These are phyloP conservation scores for Penicilliopsis zonata DNA, from an alignment of 495 filamentous ascomycete species.

Conservation along the genomic window DNA sequence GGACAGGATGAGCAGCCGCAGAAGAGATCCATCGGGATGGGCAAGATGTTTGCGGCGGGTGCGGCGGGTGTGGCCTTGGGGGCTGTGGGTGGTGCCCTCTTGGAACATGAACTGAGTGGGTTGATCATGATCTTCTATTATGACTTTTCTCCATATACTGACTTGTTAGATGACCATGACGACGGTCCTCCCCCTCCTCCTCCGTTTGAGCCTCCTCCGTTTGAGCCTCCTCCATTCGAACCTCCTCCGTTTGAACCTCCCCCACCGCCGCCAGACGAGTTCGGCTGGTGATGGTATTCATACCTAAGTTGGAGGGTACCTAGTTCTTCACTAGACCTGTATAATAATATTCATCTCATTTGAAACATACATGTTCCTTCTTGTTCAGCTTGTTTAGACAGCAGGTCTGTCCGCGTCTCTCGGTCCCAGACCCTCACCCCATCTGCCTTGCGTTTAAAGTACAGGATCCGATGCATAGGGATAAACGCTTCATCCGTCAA, in stretches of 20 bases:
- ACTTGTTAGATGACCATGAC: no score
- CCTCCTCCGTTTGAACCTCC: no score
- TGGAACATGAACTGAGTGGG: constrained; percentile 42
- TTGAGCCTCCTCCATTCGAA: neutral
- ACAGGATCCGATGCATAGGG: constrained; percentile 66
- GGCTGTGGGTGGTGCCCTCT: constrained; percentile 41
- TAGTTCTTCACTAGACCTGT: no score
- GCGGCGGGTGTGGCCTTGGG: constrained; percentile 45
- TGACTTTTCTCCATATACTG: no score
- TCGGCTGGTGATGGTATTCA: no score
- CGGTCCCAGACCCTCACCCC: constrained; percentile 45
- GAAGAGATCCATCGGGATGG: constrained; percentile 23
- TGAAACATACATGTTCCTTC: no score
- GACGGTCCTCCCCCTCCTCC: no score
- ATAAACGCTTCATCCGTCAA: constrained; percentile 78
- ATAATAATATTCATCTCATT: no score
- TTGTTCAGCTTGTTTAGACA: no score
- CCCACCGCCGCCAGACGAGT: no score
- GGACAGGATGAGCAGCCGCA: constrained; percentile 11
- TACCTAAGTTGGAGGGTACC: no score
- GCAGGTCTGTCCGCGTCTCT: constrained; percentile 40
- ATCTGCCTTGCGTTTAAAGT: constrained; percentile 46
- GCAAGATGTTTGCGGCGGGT: constrained; percentile 35
- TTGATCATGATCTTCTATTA: constrained; percentile 6
- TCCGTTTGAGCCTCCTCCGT: constrained; percentile 1